Evolutionary conservation across 2,329 filamentous ascomycete species (phyloP), one percentile per base, ranked within the genome.

Genomic region (Trichoderma simmonsii): DNA sequence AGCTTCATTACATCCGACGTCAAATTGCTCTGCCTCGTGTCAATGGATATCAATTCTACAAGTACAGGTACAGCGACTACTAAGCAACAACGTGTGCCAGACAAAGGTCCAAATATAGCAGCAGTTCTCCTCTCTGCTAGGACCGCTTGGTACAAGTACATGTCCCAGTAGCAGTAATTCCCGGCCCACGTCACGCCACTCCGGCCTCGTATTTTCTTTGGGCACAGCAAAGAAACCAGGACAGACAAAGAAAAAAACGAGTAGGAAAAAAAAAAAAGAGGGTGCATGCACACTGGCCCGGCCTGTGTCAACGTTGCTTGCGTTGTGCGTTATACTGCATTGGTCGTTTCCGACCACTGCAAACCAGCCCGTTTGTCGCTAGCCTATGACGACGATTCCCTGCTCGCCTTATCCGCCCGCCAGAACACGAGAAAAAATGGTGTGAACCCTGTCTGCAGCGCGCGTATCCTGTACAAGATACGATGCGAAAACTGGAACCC

Each of bases 351-450:
- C 57, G 56, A 70, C 66, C 57, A 59, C 64, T 21, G 64, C 14
- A 64, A 30, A 51, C 61, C 61, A 64, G 36, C 61, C 61, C 57
- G 26, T 34, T 63, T 63, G 34, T 30, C 43, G 34, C 36, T n/a
- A 43, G 26, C 63, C 63, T 57, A 66, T 66, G 63, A 66, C 63
- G 63, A 56, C 48, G 30, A 65, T 36, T 57, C 63, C 63, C 63
- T 68, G 36, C 65, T 60, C 65, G 65, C 65, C 65, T 69, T 70
- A 70, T 70, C 57, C 66, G 66, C 66, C 39, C 48, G 59, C 43
- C 68, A 64, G 60, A 70, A 70, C 68, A 70, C 68, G 68, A 70
- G 68, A 70, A 70, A 54, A 70, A 64, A 63, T 43, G 60, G 30
- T 63, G 48, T 39, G 60, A 48, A 57, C 68, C 68, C 68, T 64